A percentile compares a stretch with the other conserved stretches of the same genome.
phyloP scores from a whole-genome alignment of 108 stramenopile genomes.

The Fistulifera pelliculosa region DNA sequence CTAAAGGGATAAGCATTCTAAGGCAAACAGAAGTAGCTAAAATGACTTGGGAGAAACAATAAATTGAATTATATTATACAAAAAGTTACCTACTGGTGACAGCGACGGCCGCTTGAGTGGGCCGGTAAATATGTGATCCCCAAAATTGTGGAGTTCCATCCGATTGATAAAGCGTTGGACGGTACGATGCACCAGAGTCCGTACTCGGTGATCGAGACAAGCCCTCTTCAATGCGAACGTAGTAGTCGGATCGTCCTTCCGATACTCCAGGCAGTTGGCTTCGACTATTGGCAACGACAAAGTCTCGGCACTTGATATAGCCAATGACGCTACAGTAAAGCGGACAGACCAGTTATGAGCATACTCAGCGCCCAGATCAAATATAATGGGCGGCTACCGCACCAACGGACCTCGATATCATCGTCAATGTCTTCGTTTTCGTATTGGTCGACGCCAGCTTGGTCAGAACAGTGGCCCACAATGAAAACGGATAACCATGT shows the following conservation, averaged over 20 bases:
- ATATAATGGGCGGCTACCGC: conserved; percentile 57
- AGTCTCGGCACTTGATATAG: conserved; percentile 78
- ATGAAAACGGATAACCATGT: conserved; percentile 72
- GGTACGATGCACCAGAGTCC: conserved; percentile 8
- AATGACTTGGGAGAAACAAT: too few relatives aligned
- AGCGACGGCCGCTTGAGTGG: conserved; percentile 79
- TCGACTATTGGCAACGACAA: conserved; percentile 69
- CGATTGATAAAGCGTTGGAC: conserved; percentile 62
- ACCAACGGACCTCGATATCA: conserved; percentile 77
- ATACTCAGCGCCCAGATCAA: conserved; percentile 70
- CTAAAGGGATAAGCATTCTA: too few relatives aligned
- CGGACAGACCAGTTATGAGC: conserved; percentile 59
- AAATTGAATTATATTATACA: too few relatives aligned
- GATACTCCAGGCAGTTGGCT: conserved; percentile 52
- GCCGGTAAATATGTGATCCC: conserved; percentile 78
- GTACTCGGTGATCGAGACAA: neutral
- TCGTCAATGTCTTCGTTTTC: conserved; percentile 37
- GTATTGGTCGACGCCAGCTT: conserved; percentile 11
- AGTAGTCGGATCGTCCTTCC: conserved; percentile 56
- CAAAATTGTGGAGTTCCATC: conserved; percentile 83
- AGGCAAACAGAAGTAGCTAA: too few relatives aligned
- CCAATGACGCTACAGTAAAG: conserved; percentile 81
- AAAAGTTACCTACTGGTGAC: conserved; percentile 8
- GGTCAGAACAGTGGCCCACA: conserved; percentile 66
- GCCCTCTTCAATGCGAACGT: conserved; percentile 43